Percentiles rank a stretch among this genome's conserved stretches.
Evolutionary conservation across 768 basidiomycete species (phyloP).

Genomic region (Trametes maxima): DNA sequence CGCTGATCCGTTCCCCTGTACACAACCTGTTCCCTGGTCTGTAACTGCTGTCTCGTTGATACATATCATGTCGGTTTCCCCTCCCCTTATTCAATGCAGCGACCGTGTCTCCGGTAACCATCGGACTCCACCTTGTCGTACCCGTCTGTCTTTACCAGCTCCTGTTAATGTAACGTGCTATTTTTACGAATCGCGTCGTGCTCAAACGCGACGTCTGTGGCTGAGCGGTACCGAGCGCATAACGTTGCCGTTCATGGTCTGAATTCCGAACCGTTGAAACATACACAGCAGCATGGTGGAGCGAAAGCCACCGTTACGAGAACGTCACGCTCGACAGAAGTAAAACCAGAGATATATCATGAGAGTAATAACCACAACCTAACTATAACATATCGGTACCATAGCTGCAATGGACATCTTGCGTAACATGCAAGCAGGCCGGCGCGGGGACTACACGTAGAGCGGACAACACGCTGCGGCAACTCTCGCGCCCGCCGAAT

Average conservation of each 20-base stretch:
- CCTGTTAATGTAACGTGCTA: not conserved
- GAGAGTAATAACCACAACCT: slow-evolving; percentile 2
- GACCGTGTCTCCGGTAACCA: not conserved
- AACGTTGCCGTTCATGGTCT: too few relatives aligned
- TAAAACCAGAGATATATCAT: slow-evolving; percentile 5
- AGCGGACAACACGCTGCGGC: not conserved
- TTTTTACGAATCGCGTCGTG: not conserved
- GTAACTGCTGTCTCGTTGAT: slow-evolving; percentile 12
- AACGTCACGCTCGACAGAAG: not conserved
- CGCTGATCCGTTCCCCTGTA: slow-evolving; percentile 11
- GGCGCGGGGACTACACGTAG: not conserved
- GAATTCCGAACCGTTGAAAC: too few relatives aligned
- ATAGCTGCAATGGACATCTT: slow-evolving; percentile 1
- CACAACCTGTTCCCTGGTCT: slow-evolving; percentile 1
- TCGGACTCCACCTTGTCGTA: not conserved
- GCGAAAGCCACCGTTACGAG: too few relatives aligned
- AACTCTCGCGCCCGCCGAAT: slow-evolving; percentile 5
- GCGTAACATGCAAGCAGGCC: not conserved
- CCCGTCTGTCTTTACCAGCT: not conserved
- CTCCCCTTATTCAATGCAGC: too few relatives aligned
- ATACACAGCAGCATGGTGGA: too few relatives aligned
- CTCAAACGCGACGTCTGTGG: not conserved
- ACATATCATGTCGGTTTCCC: not conserved
- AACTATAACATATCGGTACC: slow-evolving; percentile 21
- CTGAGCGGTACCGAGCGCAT: not conserved